Conservation (phyloP, 768 basidiomycete genomes). For the Cytidiella melzeri region DNA sequence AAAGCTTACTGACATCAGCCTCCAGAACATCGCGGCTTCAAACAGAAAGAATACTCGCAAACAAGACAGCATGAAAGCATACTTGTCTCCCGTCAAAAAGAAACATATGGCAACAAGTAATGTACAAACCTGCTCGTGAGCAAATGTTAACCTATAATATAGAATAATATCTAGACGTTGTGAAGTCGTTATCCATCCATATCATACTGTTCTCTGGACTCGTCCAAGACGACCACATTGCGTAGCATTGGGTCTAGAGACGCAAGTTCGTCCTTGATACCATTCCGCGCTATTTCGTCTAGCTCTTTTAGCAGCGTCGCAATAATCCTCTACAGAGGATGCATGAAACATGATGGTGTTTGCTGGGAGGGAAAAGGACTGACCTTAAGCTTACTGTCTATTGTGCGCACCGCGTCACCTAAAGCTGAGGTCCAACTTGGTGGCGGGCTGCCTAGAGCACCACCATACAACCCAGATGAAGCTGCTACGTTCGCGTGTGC, state of each 20-base stretch:
- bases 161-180: background rate
- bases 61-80: too few species aligned
- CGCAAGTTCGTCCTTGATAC: constrained; percentile 77
- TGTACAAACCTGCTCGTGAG: background rate
- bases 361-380: constrained; percentile 15
- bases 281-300: constrained; percentile 72
- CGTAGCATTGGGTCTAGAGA: constrained; percentile 74
- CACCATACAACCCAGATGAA: constrained; percentile 24
- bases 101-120: background rate
- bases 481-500: constrained; percentile 27
- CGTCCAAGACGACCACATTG: constrained; percentile 40
- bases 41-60: too few species aligned
- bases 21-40: too few species aligned
- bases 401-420: constrained; percentile 74
- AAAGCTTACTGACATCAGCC: too few species aligned
- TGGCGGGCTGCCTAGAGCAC: constrained; percentile 42
- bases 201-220: constrained; percentile 34
- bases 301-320: constrained; percentile 74
- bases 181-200: constrained; percentile 14
- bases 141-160: background rate
- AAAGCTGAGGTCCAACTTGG: constrained; percentile 54
- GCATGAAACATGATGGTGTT: background rate
- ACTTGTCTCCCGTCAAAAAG: too few species aligned
- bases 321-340: constrained; percentile 70
- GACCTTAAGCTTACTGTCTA: constrained; percentile 83